Evolutionary conservation across 2,329 filamentous ascomycete genomes (phyloP), one percentile per base, ranked within the genome.

Genomic region (Penicillium sp.): DNA sequence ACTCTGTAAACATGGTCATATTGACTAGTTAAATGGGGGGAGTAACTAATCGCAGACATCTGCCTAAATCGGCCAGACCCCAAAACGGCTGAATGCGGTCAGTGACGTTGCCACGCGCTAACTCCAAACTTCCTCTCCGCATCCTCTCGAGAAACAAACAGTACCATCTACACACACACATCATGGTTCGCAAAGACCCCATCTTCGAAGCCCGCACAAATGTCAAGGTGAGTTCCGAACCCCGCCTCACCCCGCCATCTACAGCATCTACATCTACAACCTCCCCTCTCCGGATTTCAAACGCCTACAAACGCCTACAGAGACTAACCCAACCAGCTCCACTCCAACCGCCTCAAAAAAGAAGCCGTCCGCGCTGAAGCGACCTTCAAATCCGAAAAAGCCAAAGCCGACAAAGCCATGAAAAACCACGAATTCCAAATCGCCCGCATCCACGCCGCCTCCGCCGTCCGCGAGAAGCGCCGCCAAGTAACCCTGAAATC

Each of bases 371-470:
- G 76, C 48, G 77, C 77, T 18, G 75, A 78, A 62, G 62, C 74
- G 22, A 77, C 76, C 46, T 76, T 70, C 58, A 76, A 77, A 58
- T 67, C 75, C n/a, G 76, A 79, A 66, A 76, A 77, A 56, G 71
- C 72, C 42, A 79, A 79, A 67, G 73, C 77, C 47, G 76, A 77
- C 61, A 76, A 74, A 54, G 76, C 77, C 27, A 75, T 79, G 67
- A 77, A 77, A 56, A 75, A 75, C 55, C 75, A 69, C 51, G 76
- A 79, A 65, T 77, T 78, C 57, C 75, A 78, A 60, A 79, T 79
- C 62, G 76, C 77, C 42, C 76, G 76, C 48, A 77, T 79, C 65
- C 77, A 79, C 64, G 76, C 76, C 50, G 70, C 71, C 18, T 76
- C 74, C 43, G 75, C 76, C 29, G 69, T 79, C 27, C 76, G 76